phyloP scores from a whole-genome alignment of 805 yeast genomes.

The Maudiozyma pseudohumilis region DNA sequence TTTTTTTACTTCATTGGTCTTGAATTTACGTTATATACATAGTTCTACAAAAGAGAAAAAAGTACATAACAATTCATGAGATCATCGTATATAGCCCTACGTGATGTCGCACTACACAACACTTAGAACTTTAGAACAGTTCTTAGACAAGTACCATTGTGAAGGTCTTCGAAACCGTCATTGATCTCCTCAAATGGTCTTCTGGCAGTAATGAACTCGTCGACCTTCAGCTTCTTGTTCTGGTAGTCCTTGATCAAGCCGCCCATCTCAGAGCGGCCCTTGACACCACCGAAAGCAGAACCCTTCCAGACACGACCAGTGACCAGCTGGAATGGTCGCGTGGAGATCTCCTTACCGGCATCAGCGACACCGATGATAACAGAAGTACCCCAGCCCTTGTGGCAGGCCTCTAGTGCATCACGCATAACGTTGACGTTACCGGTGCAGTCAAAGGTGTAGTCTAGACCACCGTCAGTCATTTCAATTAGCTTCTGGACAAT shows the following conservation, averaged over 20 bases:
- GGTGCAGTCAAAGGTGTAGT: conserved; percentile 94
- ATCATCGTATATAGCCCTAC: too few species aligned
- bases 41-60: too few species aligned
- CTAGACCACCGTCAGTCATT: conserved; percentile 95
- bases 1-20: too few species aligned
- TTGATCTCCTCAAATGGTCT: conserved; percentile 71
- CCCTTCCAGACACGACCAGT: conserved; percentile 99
- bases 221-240: conserved; percentile 74
- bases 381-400: conserved; percentile 98
- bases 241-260: conserved; percentile 79
- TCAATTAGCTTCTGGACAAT: conserved; percentile 77
- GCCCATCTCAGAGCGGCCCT: conserved; percentile 94
- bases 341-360: conserved; percentile 92
- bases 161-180: conserved; percentile 90
- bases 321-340: conserved; percentile 97
- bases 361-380: conserved; percentile 97
- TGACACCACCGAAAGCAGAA: conserved; percentile 98
- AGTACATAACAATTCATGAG: too few species aligned
- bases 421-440: conserved; percentile 96
- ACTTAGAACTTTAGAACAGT: conserved; percentile 52
- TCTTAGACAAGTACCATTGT: conserved; percentile 86
- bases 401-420: conserved; percentile 91
- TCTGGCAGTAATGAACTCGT: conserved; percentile 90
- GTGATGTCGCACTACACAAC: too few species aligned
- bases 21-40: too few species aligned